These are phyloP conservation scores for Lipomyces yamadae DNA, from an alignment of 805 yeast species.

Conservation along the genomic window DNA sequence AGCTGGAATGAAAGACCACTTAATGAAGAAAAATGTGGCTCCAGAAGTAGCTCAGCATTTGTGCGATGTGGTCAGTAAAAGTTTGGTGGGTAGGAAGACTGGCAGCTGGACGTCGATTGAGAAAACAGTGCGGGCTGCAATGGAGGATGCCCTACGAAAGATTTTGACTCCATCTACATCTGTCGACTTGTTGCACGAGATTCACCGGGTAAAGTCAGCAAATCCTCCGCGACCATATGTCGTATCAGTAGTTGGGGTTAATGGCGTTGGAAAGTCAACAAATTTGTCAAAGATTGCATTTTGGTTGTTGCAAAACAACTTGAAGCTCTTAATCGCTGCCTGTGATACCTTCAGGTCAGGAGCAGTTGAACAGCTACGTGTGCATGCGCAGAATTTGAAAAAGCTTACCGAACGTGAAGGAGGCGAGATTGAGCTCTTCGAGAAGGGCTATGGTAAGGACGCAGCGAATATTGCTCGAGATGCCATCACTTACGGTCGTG, in stretches of 20 bases:
- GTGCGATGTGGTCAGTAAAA: slow-evolving; percentile 69
- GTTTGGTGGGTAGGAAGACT: slow-evolving; percentile 73
- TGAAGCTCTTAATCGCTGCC: slow-evolving; percentile 87
- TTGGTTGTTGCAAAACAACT: slow-evolving; percentile 90
- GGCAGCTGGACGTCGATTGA: slow-evolving; percentile 75
- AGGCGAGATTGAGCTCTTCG: slow-evolving; percentile 73
- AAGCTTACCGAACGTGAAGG: slow-evolving; percentile 62
- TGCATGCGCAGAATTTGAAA: slow-evolving; percentile 84
- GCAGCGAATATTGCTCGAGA: slow-evolving; percentile 92
- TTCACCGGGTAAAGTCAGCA: slow-evolving; percentile 49
- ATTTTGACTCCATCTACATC: slow-evolving; percentile 91
- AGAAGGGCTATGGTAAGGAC: slow-evolving; percentile 97
- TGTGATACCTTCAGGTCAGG: slow-evolving; percentile 98
- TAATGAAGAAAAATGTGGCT: slow-evolving; percentile 86
- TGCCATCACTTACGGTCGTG: slow-evolving; percentile 80
- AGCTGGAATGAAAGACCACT: slow-evolving; percentile 69
- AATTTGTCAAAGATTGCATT: slow-evolving; percentile 91
- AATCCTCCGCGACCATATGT: slow-evolving; percentile 69
- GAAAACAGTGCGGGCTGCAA: slow-evolving; percentile 62
- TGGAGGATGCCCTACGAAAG: slow-evolving; percentile 64
- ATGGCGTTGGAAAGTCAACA: slow-evolving; percentile 97
- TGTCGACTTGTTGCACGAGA: slow-evolving; percentile 81
- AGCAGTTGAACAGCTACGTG: slow-evolving; percentile 96
- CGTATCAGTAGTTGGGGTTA: slow-evolving; percentile 96
- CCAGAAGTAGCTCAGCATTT: slow-evolving; percentile 82